These are phyloP conservation scores for Solanum virginianum DNA, from an alignment of 257 asterid genomes.

Conservation along the genomic window DNA sequence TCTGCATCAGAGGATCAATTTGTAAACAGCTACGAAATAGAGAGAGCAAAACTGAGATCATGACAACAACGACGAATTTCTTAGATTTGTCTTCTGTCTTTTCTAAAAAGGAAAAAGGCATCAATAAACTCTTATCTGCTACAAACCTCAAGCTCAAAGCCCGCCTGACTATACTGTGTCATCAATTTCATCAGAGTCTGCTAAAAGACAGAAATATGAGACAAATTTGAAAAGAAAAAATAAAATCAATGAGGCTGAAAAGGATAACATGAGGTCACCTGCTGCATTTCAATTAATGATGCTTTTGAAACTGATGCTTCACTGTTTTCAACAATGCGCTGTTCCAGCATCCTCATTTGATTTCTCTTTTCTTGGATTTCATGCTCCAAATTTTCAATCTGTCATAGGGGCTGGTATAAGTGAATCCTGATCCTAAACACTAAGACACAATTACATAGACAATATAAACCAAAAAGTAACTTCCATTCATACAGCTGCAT, in stretches of 20 bases:
- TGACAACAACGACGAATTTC: background rate
- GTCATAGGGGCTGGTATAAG: slow-evolving; percentile 2
- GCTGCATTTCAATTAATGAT: slow-evolving; percentile 85
- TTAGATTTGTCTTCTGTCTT: background rate
- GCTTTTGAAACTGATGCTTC: slow-evolving; percentile 83
- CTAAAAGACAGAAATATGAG: background rate
- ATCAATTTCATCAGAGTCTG: slow-evolving; percentile 77
- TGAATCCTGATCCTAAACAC: background rate
- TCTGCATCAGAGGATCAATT: slow-evolving; percentile 44
- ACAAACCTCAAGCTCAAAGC: slow-evolving; percentile 91
- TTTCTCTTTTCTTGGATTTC: slow-evolving; percentile 81
- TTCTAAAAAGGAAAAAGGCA: background rate
- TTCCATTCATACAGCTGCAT: background rate
- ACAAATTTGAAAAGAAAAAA: background rate
- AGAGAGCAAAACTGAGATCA: background rate
- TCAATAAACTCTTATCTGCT: background rate
- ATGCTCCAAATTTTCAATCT: slow-evolving; percentile 75
- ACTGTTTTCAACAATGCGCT: slow-evolving; percentile 73
- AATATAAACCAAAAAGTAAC: background rate
- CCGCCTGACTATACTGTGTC: slow-evolving; percentile 79
- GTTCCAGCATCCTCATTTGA: slow-evolving; percentile 81
- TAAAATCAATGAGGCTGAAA: background rate
- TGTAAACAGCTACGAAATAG: slow-evolving; percentile 4
- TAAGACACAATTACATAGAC: background rate
- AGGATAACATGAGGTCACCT: slow-evolving; percentile 36